Evolutionary conservation across 106 monocot species (phyloP).

Genomic region (Hemerocallis citrina): DNA sequence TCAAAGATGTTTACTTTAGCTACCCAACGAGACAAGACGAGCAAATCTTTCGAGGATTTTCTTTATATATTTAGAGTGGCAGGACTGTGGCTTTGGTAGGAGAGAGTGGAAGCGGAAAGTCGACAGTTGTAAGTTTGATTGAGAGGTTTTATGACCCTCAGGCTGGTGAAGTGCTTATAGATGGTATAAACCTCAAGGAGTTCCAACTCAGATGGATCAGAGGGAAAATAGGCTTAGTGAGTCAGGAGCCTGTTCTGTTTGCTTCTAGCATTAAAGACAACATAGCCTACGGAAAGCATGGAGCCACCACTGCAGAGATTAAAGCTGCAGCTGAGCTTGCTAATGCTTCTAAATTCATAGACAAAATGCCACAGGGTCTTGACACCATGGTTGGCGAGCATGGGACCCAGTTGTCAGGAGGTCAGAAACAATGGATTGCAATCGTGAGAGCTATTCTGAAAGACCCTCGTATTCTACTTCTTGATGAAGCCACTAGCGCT

Average conservation of each 20-base stretch:
- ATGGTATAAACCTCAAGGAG: slow-evolving; percentile 17
- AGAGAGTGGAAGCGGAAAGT: slow-evolving; percentile 24
- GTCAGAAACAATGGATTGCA: slow-evolving; percentile 25
- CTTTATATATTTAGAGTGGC: slow-evolving; percentile 12
- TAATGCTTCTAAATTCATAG: slow-evolving; percentile 18
- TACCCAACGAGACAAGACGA: slow-evolving; percentile 19
- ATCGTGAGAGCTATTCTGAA: slow-evolving; percentile 35
- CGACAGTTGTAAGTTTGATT: slow-evolving; percentile 13
- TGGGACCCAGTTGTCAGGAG: slow-evolving; percentile 26
- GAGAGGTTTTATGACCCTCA: slow-evolving; percentile 26
- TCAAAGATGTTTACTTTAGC: slow-evolving; percentile 18
- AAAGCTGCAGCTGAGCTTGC: slow-evolving; percentile 14
- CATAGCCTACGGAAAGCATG: slow-evolving; percentile 39
- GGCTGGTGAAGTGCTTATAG: slow-evolving; percentile 17
- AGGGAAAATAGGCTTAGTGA: slow-evolving; percentile 19
- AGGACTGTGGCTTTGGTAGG: slow-evolving; percentile 18
- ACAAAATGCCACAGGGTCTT: slow-evolving; percentile 23
- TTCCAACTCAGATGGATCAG: slow-evolving; percentile 20
- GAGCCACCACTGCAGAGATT: slow-evolving; percentile 19
- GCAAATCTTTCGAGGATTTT: slow-evolving; percentile 14
- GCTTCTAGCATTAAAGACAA: slow-evolving; percentile 45
- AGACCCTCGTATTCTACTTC: slow-evolving; percentile 33
- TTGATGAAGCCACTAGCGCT: slow-evolving; percentile 27
- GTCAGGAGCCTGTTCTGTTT: slow-evolving; percentile 23
- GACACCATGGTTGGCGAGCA: slow-evolving; percentile 28